phyloP scores from a whole-genome alignment of 768 basidiomycete genomes.

The Hygrocybe coccinea region DNA sequence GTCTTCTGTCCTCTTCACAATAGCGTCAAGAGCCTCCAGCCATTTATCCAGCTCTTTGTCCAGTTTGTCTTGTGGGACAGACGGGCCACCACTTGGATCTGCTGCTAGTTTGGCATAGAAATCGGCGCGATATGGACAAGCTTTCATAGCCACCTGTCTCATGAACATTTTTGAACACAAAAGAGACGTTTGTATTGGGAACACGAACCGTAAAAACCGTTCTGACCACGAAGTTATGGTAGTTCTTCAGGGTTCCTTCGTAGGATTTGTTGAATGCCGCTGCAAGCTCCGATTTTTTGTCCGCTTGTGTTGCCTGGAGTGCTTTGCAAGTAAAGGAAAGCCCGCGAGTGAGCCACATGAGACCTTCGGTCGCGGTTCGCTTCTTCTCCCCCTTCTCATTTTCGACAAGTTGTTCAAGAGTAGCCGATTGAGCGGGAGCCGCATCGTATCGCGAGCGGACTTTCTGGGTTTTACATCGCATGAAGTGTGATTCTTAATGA shows the following conservation, averaged over 20 bases:
- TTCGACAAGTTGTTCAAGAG: constrained; percentile 77
- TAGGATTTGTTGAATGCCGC: constrained; percentile 78
- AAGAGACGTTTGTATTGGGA: background rate
- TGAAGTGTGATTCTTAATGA: background rate
- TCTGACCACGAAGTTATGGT: constrained; percentile 75
- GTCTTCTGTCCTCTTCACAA: constrained; percentile 49
- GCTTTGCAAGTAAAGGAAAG: constrained; percentile 85
- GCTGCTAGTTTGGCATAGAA: constrained; percentile 66
- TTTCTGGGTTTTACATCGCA: constrained; percentile 54
- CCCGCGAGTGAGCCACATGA: constrained; percentile 91
- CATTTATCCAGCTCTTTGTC: constrained; percentile 57
- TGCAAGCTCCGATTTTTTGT: constrained; percentile 60
- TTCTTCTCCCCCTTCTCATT: constrained; percentile 88
- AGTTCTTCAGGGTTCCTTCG: constrained; percentile 72
- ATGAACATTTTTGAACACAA: background rate
- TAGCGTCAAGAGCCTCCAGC: constrained; percentile 57
- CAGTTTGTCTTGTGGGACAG: constrained; percentile 46
- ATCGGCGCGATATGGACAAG: constrained; percentile 59
- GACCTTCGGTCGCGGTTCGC: constrained; percentile 80
- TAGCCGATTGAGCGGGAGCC: constrained; percentile 56
- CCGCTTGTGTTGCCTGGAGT: constrained; percentile 63
- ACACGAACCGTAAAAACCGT: constrained; percentile 52
- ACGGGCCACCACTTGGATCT: constrained; percentile 49
- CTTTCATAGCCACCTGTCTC: constrained; percentile 55
- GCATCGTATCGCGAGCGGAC: constrained; percentile 74